Evolutionary conservation across 2,329 filamentous ascomycete genomes (phyloP), one percentile per base, ranked within the genome.

Genomic region (Penicillium hesseltinei): DNA sequence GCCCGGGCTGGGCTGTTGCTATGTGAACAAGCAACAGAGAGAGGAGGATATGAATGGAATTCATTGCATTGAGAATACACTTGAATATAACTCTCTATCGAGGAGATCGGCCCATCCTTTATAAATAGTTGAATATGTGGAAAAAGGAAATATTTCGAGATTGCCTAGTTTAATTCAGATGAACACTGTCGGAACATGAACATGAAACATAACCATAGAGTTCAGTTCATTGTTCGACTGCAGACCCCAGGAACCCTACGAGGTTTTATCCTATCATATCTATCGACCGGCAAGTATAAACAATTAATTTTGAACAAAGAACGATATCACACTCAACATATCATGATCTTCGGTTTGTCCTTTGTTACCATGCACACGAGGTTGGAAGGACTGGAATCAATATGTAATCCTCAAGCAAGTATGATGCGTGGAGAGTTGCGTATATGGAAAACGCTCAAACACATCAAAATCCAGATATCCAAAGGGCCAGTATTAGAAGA

Each of bases 391-490:
- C 52, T 61, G 60, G 60, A 62, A 61, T 38, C 59, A 63, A 56
- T 55, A 54, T 21, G 40, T 51, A 53, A 59, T 25, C 33, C 23
- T 36, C 49, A 53, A 53, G 29, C 2, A 25, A 55, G 10, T 29
- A 43, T 31, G 44, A 53, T 51, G 54, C 51, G 40, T 45, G 52
- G 38, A 27, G 35, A n/a, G 0, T 51, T 61, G 57, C 54, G 59
- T 53, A 57, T 54, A 62, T 1, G 57, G 42, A 39, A 57, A 65
- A 62, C 58, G 58, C 58, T 62, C 56, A 65, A 62, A 64, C 62
- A 52, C 59, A 66, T 55, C 53, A 52, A 45, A 61, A 59, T 61
- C 53, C 56, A 65, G 4, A 1, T 17, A 1, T 4, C 4, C 2
- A n/a, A 10, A 19, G 46, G 45, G 42, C 48, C 46, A 44, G 52